Evolutionary conservation across 768 basidiomycete genomes (phyloP).

Genomic region (Hygrophoropsis aurantiaca): DNA sequence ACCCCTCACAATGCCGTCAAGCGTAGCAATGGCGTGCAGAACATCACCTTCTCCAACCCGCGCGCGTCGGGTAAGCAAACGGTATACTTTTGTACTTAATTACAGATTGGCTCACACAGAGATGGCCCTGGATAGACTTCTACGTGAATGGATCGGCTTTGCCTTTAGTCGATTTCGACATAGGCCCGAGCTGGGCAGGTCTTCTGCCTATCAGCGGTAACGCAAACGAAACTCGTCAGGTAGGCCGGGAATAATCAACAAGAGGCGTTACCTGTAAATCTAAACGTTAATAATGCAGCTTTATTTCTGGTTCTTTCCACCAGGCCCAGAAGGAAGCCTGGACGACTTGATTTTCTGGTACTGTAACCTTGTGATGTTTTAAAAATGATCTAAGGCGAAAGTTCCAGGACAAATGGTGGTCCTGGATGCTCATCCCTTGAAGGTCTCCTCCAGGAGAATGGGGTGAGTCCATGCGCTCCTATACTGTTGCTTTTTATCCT

Average conservation of each 20-base stretch:
- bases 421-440: conserved; percentile 77
- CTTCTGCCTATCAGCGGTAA: conserved; percentile 66
- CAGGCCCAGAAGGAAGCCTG: conserved; percentile 66
- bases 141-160: conserved; percentile 66
- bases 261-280: background rate
- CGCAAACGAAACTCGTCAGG: conserved; percentile 67
- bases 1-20: conserved; percentile 2
- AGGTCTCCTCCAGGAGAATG: conserved; percentile 73
- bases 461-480: conserved; percentile 41
- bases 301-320: conserved; percentile 86
- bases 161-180: conserved; percentile 69
- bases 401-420: conserved; percentile 72
- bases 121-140: conserved; percentile 47
- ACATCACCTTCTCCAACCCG: conserved; percentile 72
- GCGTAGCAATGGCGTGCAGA: conserved; percentile 38
- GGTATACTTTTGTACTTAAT: background rate
- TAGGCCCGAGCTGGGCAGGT: conserved; percentile 76
- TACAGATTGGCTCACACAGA: background rate
- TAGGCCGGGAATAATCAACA: conserved; percentile 14
- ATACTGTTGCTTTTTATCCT: conserved; percentile 20
- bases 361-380: background rate
- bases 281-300: conserved; percentile 41
- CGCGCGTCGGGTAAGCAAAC: conserved; percentile 53
- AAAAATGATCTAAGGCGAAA: background rate
- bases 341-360: conserved; percentile 80